A percentile compares a stretch with the other conserved stretches of the same genome.
Conservation (phyloP, 139 green algal species). For the Auxenochlorella pyrenoidosa region DNA sequence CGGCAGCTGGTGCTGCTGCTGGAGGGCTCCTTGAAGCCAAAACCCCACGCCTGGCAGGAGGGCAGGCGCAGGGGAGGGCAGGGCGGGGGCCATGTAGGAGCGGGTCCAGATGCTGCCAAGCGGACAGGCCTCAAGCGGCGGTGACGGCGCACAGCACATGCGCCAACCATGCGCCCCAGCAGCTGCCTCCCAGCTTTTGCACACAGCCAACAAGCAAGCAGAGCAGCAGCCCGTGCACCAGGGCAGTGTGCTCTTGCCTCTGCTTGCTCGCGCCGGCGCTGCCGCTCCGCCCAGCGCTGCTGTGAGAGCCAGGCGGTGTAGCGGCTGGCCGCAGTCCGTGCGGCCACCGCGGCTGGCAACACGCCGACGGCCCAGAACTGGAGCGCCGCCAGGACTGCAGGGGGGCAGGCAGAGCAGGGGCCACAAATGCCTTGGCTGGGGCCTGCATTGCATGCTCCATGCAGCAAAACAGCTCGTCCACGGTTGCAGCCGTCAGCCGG, state of each 20-base stretch:
- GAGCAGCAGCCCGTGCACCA: neutral
- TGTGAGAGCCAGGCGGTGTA: neutral
- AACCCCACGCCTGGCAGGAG: neutral
- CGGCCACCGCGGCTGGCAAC: neutral
- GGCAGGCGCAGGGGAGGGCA: neutral
- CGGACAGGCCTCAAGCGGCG: too few relatives aligned
- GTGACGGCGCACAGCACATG: too few relatives aligned
- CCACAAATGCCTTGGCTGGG: neutral
- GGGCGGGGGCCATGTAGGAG: neutral
- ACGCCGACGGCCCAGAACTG: neutral
- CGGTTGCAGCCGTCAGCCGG: too few relatives aligned
- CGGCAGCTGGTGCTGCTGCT: neutral
- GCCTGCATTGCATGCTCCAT: neutral
- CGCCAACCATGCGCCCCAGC: too few relatives aligned
- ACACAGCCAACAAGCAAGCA: neutral
- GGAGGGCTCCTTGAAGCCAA: neutral
- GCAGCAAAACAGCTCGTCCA: neutral
- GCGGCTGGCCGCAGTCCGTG: too few relatives aligned
- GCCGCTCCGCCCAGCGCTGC: neutral
- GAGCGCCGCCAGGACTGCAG: neutral
- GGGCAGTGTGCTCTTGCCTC: neutral
- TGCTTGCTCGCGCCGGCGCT: neutral
- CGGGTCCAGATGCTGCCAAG: too few relatives aligned
- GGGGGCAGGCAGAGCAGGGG: neutral
- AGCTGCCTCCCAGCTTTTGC: too few relatives aligned